Conservation (phyloP, 176 grass and related monocot genomes). For the Aechmea fasciata region DNA sequence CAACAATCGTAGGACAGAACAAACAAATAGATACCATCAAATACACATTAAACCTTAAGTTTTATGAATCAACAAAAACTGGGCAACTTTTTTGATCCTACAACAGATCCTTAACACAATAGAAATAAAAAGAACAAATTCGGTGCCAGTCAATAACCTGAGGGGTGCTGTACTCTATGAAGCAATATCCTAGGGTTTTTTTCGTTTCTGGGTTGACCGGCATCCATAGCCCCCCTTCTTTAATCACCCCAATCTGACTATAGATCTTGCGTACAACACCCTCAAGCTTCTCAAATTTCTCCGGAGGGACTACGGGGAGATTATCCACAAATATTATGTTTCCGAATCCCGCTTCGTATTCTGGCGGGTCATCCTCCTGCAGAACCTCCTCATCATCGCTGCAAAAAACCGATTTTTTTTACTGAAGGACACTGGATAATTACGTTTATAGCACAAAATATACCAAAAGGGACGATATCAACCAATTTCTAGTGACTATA, state of each 20-base stretch:
- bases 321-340: conserved; percentile 76
- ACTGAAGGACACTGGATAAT: neutral
- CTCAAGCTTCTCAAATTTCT: conserved; percentile 86
- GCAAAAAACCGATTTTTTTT: conserved; percentile 5
- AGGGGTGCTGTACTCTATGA: conserved; percentile 67
- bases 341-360: conserved; percentile 52
- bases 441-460: no score
- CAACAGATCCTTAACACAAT: neutral
- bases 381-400: conserved; percentile 81
- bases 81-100: neutral
- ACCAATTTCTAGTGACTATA: no score
- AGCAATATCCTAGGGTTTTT: conserved; percentile 78
- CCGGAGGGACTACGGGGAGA: conserved; percentile 60
- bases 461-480: no score
- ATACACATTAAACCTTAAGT: no score
- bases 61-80: neutral
- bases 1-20: neutral
- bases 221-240: conserved; percentile 85
- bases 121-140: conserved; percentile 6
- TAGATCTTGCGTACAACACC: conserved; percentile 75
- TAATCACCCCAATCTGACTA: conserved; percentile 62
- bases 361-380: conserved; percentile 45
- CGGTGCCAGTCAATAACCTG: conserved; percentile 38
- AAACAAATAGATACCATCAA: no score
- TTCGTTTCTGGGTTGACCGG: conserved; percentile 59